phyloP scores from a whole-genome alignment of 106 monocot genomes.

The Allium sativum region DNA sequence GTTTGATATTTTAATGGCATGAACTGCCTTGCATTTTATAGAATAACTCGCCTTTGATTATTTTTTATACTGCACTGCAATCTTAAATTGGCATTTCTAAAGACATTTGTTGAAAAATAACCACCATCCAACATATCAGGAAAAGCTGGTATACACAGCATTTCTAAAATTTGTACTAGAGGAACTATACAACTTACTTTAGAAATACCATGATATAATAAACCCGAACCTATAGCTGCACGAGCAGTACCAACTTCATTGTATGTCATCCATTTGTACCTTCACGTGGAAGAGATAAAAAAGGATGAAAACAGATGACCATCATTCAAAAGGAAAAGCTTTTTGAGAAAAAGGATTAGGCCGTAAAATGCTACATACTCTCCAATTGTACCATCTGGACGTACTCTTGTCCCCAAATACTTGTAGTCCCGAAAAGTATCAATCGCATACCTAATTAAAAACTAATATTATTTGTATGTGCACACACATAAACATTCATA shows the following conservation, averaged over 20 bases:
- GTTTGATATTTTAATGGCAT: too few relatives aligned
- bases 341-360: not conserved
- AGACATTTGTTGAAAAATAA: too few relatives aligned
- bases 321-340: not conserved
- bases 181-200: slow-evolving; percentile 41
- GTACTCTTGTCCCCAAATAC: slow-evolving; percentile 83
- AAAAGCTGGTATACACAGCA: too few relatives aligned
- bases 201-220: slow-evolving; percentile 60
- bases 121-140: too few relatives aligned
- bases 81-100: too few relatives aligned
- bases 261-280: slow-evolving; percentile 99
- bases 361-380: slow-evolving; percentile 32
- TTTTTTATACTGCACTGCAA: too few relatives aligned
- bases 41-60: too few relatives aligned
- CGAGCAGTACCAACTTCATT: slow-evolving; percentile 74
- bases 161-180: too few relatives aligned
- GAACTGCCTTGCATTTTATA: too few relatives aligned
- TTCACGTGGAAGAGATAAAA: slow-evolving; percentile 12
- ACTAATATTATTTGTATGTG: too few relatives aligned
- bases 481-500: too few relatives aligned
- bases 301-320: not conserved
- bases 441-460: slow-evolving; percentile 51
- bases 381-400: slow-evolving; percentile 79
- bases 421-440: slow-evolving; percentile 68
- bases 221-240: slow-evolving; percentile 82